Evolutionary conservation across 495 filamentous ascomycete genomes (phyloP), one percentile per base, ranked within the genome.

Genomic region (Sporormia fimetaria): DNA sequence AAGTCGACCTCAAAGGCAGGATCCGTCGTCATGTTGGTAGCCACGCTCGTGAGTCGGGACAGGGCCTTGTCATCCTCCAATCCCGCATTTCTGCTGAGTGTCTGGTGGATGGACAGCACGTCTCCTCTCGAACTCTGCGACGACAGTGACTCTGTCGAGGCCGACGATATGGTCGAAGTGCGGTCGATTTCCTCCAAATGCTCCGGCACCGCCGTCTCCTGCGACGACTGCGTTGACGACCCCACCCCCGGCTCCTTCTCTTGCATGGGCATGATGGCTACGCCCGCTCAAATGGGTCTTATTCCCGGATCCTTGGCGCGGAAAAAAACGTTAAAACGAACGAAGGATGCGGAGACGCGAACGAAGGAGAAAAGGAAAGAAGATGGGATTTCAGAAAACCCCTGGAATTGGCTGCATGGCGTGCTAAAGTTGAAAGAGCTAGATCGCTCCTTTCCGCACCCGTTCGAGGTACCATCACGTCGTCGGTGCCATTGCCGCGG

Each of bases 1-100:
- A 75, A 87, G 46, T 74, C 73, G 18, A 94, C 74, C 54, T 94
- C 87, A 55, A 74, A 88, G 18, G 73, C 70, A 1, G 80, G 75
- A 46, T 76, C 67, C 3, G 69, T 60, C 1, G 77, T 79, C 15
- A 66, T 71, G 33, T 67, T 67, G 8, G 76, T 83, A 11, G 40
- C 31, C 0, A 32, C 25, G 7, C 26, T 45, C 10, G 23, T 33
- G 22, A 49, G 31, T 7, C 40, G 39, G 6, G 39, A 27, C 18
- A 49, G 20, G 3, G 1, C 21, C 20, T 41, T 48, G 15, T 49
- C 46, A 8, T 49, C 46, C 12, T 49, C 46, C 9, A 49, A 40
- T 4, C 46, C 40, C 1, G 33, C 46, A 49, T 49, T 49, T 4
- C 46, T 25, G 26, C 46, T 49, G 25, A 49, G 21, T 24, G 46